Evolutionary conservation across 306 rosid genomes (phyloP), one percentile per base, ranked within the genome.

Genomic region (Lablab purpureus): DNA sequence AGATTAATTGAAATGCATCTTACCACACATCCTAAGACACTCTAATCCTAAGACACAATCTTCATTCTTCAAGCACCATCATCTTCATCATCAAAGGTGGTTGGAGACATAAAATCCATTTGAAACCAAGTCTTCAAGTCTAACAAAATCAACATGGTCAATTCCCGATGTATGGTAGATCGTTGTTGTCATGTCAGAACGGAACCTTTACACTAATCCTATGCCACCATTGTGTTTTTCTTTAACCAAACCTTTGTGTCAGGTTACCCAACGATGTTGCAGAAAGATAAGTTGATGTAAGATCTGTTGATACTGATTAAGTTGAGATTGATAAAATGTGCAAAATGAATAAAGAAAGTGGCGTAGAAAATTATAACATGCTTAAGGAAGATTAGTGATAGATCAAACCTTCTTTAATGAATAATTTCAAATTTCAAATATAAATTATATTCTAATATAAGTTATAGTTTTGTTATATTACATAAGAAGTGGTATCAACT

Each of bases 311-410:
- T 94, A 68, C 82, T 22, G 2, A 52, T 85, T 19, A n/a, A n/a
- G n/a, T n/a, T n/a, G n/a, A n/a, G n/a, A n/a, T 94, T 36, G 97
- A 92, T 18, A 97, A 92, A 81, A 13, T 90, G 88, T 88, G 91
- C 34, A 68, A 67, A 72, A 74, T 18, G 88, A 79, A 51, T 49
- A 84, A 79, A 66, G 83, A 85, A 69, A 87, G 83, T 51, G 77
- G 27, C 4, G 79, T 89, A 46, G 93, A 92, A 88, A 97, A 94
- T 76, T 87, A 88, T 80, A 90, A 94, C 0, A n/a, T n/a, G n/a
- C n/a, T n/a, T n/a, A 85, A 81, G 75, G 94, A 81, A 68, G 96
- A 88, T 46, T 55, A 69, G 13, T 82, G 86, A 80, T 46, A 18
- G 71, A 73, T 69, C 47, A 68, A 85, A 74, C 54, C 37, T 62